Conservation (phyloP, 768 basidiomycete genomes). For the Butyriboletus loyo region DNA sequence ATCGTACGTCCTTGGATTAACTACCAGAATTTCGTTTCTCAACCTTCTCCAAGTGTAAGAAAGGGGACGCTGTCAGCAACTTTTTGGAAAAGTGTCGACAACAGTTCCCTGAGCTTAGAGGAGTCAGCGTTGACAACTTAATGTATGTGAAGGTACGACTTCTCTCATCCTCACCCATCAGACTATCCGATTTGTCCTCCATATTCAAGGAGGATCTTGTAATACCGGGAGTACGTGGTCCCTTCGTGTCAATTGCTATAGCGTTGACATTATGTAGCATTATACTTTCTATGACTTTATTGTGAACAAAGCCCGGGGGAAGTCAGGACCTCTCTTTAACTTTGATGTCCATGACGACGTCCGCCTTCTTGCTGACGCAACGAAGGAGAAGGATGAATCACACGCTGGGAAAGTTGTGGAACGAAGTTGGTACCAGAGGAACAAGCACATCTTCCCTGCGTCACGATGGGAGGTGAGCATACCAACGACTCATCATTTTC, state of each 20-base stretch:
- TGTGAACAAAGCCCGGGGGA: constrained; percentile 96
- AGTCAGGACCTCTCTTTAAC: constrained; percentile 96
- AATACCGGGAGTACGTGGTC: constrained; percentile 79
- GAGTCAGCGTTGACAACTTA: constrained; percentile 89
- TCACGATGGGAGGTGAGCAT: constrained; percentile 87
- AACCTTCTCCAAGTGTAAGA: constrained; percentile 72
- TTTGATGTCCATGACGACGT: constrained; percentile 99
- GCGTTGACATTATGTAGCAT: constrained; percentile 53
- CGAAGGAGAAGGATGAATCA: constrained; percentile 95
- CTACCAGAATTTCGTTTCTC: not conserved
- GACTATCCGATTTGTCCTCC: constrained; percentile 3
- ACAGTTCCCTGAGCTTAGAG: constrained; percentile 90
- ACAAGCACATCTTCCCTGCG: constrained; percentile 97
- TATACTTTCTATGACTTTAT: constrained; percentile 99
- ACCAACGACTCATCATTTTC: not conserved
- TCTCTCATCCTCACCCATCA: not conserved
- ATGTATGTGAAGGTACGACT: constrained; percentile 92
- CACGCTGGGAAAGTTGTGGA: constrained; percentile 99
- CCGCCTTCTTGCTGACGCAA: constrained; percentile 89
- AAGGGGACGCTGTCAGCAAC: constrained; percentile 82
- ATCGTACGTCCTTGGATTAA: constrained; percentile 49
- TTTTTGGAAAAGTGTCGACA: constrained; percentile 93
- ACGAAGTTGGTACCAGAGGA: constrained; percentile 90
- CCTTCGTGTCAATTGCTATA: not conserved
- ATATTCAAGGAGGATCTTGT: constrained; percentile 85